phyloP scores from a whole-genome alignment of 345 rosid species.

The Eucalyptus leucophloia region DNA sequence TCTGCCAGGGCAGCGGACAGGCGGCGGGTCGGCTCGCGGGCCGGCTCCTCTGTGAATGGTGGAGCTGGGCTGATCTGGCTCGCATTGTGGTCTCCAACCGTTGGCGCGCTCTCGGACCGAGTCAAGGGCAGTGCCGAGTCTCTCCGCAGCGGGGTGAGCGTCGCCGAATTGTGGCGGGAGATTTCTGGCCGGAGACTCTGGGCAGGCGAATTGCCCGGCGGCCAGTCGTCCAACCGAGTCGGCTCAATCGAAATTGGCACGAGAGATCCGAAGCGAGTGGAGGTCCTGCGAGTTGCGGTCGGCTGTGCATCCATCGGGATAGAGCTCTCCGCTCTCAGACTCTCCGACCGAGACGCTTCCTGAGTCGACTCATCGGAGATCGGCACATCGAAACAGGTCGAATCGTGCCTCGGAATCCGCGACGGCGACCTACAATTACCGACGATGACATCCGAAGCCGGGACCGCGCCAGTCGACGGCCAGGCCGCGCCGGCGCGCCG shows the following conservation, averaged over 20 bases:
- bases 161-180: slow-evolving; percentile 35
- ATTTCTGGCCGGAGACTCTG: slow-evolving; percentile 19
- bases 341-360: neutral
- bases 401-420: neutral
- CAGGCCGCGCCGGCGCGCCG: slow-evolving; percentile 67
- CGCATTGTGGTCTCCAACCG: neutral
- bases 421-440: slow-evolving; percentile 11
- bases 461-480: slow-evolving; percentile 42
- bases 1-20: slow-evolving; percentile 36
- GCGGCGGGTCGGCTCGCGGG: slow-evolving; percentile 18
- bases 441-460: slow-evolving; percentile 44
- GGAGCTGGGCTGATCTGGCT: neutral
- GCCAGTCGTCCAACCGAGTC: slow-evolving; percentile 8
- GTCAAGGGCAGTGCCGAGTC: neutral
- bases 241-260: neutral
- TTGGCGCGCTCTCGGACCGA: neutral
- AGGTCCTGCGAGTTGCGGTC: slow-evolving; percentile 19
- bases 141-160: neutral
- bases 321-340: neutral
- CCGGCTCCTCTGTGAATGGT: neutral
- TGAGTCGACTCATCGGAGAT: neutral
- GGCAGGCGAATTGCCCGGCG: slow-evolving; percentile 7
- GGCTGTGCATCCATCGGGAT: neutral
- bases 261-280: slow-evolving; percentile 23
- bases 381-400: slow-evolving; percentile 9